Evolutionary conservation across 1,139 yeast genomes (phyloP).

Genomic region (Sugiyamaella castrensis): DNA sequence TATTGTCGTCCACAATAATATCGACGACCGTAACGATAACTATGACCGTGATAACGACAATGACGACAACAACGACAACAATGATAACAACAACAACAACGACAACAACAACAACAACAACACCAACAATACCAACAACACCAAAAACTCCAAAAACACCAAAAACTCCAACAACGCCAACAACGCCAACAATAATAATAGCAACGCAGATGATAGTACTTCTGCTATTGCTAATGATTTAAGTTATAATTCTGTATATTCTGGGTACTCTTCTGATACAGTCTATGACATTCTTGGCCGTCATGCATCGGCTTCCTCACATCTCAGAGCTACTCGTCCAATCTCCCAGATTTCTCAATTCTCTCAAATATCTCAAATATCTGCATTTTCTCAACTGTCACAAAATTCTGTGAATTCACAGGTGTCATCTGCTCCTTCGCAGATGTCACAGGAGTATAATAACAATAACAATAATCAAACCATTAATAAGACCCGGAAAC

Average conservation of each 20-base stretch:
- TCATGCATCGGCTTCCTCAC: too few species aligned
- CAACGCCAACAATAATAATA: neutral
- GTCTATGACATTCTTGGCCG: neutral
- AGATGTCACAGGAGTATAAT: conserved; percentile 23
- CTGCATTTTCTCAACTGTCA: conserved; percentile 54
- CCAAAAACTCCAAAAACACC: neutral
- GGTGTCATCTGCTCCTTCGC: conserved; percentile 28
- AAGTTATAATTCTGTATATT: neutral
- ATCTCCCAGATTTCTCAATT: conserved; percentile 64
- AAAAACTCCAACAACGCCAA: neutral
- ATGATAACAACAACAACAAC: neutral
- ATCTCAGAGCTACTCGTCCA: conserved; percentile 44
- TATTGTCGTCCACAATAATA: too few species aligned
- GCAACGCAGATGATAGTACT: neutral
- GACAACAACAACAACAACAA: neutral
- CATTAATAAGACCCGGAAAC: neutral
- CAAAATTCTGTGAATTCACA: conserved; percentile 42
- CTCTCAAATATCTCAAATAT: conserved; percentile 64
- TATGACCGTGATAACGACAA: too few species aligned
- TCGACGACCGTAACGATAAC: too few species aligned
- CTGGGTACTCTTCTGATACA: conserved; percentile 2
- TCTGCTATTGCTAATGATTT: neutral
- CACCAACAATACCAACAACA: neutral
- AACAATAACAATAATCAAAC: conserved; percentile 3
- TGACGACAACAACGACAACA: too few species aligned